A percentile compares a stretch with the other conserved stretches of the same genome.
Conservation (phyloP, 2,329 filamentous ascomycete genomes). For the Rhytidhysteron rufulum region DNA sequence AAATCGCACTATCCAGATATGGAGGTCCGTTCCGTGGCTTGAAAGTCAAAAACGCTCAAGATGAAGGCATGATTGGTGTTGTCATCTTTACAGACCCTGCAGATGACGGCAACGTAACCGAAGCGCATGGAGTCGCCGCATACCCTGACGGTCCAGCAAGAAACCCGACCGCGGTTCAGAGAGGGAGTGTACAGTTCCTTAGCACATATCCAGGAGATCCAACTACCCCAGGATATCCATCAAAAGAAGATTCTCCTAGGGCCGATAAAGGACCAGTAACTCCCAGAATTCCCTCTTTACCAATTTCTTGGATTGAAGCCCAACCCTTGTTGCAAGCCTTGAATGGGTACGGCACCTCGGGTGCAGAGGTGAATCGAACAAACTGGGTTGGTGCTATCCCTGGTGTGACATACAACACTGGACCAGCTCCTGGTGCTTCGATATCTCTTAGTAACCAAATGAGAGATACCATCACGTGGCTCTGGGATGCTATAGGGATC, state of each 20-base stretch:
- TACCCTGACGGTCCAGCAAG: constrained; percentile 43
- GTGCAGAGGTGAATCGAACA: constrained; percentile 36
- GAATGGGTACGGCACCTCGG: constrained; percentile 72
- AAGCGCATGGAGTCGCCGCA: constrained; percentile 42
- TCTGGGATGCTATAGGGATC: constrained; percentile 73
- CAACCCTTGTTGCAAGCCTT: constrained; percentile 76
- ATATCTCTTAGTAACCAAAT: constrained; percentile 62
- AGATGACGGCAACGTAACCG: constrained; percentile 46
- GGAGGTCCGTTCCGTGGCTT: constrained; percentile 44
- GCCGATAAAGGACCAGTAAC: constrained; percentile 61
- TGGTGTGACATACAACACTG: constrained; percentile 31
- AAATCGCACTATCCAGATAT: constrained; percentile 47
- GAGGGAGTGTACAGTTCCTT: constrained; percentile 57
- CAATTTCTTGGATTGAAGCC: constrained; percentile 79
- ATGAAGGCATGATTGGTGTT: constrained; percentile 42
- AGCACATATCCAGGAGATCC: constrained; percentile 47
- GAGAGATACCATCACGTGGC: constrained; percentile 73
- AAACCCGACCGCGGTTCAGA: constrained; percentile 44
- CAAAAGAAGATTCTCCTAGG: constrained; percentile 72
- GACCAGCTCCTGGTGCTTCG: constrained; percentile 51
- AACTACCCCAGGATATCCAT: constrained; percentile 63
- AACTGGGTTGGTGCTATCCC: constrained; percentile 35
- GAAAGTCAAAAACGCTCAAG: constrained; percentile 48
- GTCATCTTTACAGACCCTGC: constrained; percentile 45
- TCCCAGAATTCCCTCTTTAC: constrained; percentile 78